These are phyloP conservation scores for Alternaria tenuissima DNA, from an alignment of 2,329 filamentous ascomycete species.

Conservation along the genomic window DNA sequence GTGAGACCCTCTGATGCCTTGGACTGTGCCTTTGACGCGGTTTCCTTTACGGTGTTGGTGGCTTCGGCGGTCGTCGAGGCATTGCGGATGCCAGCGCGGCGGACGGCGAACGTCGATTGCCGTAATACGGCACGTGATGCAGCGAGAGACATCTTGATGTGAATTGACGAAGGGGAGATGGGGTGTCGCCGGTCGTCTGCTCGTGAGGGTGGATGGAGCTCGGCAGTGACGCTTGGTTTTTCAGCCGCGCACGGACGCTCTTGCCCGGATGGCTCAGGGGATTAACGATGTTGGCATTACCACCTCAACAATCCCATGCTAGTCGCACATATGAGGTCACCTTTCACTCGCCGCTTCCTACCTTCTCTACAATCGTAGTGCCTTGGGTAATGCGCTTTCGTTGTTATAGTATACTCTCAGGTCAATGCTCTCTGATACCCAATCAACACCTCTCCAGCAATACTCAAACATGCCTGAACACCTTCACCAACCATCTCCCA, in stretches of 20 bases:
- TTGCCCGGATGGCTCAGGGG: constrained; percentile 26
- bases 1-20: constrained; percentile 87
- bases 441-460: background rate
- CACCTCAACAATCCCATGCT: background rate
- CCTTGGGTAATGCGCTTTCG: background rate
- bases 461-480: background rate
- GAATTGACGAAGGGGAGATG: constrained; percentile 29
- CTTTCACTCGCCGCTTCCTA: background rate
- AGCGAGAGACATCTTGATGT: constrained; percentile 57
- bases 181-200: constrained; percentile 27
- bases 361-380: background rate
- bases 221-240: constrained; percentile 30
- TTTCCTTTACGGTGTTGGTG: constrained; percentile 57
- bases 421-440: background rate
- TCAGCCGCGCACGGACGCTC: constrained; percentile 24
- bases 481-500: constrained; percentile 10
- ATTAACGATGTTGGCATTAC: constrained; percentile 12
- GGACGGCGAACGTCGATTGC: constrained; percentile 54
- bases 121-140: constrained; percentile 57
- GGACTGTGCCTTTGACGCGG: constrained; percentile 67
- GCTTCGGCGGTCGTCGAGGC: constrained; percentile 60
- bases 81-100: constrained; percentile 56
- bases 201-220: constrained; percentile 23
- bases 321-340: background rate
- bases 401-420: background rate